phyloP scores from a whole-genome alignment of 805 yeast genomes.

The Metschnikowia arizonensis region DNA sequence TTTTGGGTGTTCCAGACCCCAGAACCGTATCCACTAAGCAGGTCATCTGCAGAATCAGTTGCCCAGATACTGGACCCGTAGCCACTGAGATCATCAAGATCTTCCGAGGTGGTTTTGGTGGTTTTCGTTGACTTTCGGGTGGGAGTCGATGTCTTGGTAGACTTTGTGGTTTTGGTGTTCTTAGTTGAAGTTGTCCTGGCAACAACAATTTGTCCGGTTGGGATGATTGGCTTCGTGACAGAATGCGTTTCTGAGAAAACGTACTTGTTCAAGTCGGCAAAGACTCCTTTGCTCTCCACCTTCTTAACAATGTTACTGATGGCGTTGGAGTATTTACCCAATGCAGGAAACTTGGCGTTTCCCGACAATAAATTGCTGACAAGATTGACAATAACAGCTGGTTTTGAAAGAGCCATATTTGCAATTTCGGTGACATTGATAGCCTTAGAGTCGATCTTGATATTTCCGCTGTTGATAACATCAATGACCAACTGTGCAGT shows the following conservation, averaged over 20 bases:
- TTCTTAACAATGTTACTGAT: conserved; percentile 27
- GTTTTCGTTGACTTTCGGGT: background rate
- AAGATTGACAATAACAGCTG: conserved; percentile 19
- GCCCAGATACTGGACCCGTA: background rate
- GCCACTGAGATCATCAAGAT: background rate
- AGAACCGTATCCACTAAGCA: conserved; percentile 2
- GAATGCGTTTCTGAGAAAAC: conserved; percentile 27
- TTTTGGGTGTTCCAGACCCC: conserved; percentile 3
- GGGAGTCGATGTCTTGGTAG: conserved; percentile 1
- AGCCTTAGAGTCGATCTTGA: conserved; percentile 20
- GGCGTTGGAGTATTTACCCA: conserved; percentile 31
- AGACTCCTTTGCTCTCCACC: conserved; percentile 35
- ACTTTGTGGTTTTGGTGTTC: background rate
- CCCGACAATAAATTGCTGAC: conserved; percentile 26
- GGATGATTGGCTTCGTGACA: conserved; percentile 16
- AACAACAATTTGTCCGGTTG: conserved; percentile 17
- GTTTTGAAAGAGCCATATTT: conserved; percentile 23
- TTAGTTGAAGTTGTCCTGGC: conserved; percentile 9
- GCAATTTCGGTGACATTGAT: conserved; percentile 29
- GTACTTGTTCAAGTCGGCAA: conserved; percentile 34
- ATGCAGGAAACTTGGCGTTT: conserved; percentile 12
- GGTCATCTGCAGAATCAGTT: background rate
- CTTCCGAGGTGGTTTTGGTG: background rate
- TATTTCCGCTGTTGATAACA: conserved; percentile 24
- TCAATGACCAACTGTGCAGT: conserved; percentile 32